Evolutionary conservation across 495 filamentous ascomycete species (phyloP).

Genomic region (Talaromyces borbonicus): DNA sequence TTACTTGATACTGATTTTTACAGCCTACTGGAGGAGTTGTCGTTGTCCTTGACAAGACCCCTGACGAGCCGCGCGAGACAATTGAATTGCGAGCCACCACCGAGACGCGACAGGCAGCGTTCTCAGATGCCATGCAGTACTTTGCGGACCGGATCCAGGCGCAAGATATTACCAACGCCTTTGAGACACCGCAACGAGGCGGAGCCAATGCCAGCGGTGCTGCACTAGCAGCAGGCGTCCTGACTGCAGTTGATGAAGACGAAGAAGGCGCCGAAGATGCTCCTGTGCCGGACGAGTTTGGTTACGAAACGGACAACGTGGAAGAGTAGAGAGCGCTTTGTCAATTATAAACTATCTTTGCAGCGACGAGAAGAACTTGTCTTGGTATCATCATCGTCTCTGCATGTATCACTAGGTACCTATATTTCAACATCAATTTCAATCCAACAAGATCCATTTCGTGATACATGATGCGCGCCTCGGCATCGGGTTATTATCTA

Average conservation of each 20-base stretch:
- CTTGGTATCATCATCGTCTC: slow-evolving; percentile 15
- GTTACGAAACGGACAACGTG: slow-evolving; percentile 71
- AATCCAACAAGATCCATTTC: too few relatives aligned
- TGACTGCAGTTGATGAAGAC: slow-evolving; percentile 81
- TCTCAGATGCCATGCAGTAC: slow-evolving; percentile 31
- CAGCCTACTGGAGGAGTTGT: slow-evolving; percentile 92
- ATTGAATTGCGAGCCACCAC: slow-evolving; percentile 85
- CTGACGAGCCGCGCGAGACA: slow-evolving; percentile 63
- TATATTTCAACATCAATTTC: too few relatives aligned
- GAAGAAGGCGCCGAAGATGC: slow-evolving; percentile 77
- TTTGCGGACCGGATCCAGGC: slow-evolving; percentile 33
- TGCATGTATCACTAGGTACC: slow-evolving; percentile 42
- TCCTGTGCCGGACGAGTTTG: slow-evolving; percentile 67
- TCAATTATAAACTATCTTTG: neutral
- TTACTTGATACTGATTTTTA: slow-evolving; percentile 39
- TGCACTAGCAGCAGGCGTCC: slow-evolving; percentile 65
- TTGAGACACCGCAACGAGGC: slow-evolving; percentile 35
- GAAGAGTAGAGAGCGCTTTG: slow-evolving; percentile 37
- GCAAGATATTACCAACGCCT: slow-evolving; percentile 16
- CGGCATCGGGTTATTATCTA: too few relatives aligned
- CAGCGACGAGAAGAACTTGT: slow-evolving; percentile 2
- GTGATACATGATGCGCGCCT: too few relatives aligned
- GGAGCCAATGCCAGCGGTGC: slow-evolving; percentile 40
- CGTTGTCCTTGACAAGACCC: slow-evolving; percentile 75
- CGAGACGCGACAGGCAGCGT: slow-evolving; percentile 48